These are phyloP conservation scores for Cytospora piceae DNA, from an alignment of 2,329 filamentous ascomycete species.

Conservation along the genomic window DNA sequence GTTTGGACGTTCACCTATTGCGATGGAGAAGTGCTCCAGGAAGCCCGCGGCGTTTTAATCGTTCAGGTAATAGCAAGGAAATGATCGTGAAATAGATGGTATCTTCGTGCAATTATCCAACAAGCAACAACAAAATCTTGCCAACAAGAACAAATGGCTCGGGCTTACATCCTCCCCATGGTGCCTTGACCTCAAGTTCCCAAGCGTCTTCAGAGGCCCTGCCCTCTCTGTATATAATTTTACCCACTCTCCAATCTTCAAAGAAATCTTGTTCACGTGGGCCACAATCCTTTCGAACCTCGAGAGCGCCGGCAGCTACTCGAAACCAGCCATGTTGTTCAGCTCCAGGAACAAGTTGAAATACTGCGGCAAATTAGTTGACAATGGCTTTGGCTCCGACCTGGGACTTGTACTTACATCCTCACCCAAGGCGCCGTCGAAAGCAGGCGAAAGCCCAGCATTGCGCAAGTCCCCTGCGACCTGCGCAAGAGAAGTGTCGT, in stretches of 20 bases:
- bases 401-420: conserved; percentile 5
- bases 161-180: too few species aligned
- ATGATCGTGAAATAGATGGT: too few species aligned
- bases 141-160: background rate
- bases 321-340: conserved; percentile 5
- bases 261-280: too few species aligned
- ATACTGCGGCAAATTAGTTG: conserved; percentile 9
- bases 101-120: too few species aligned
- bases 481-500: background rate
- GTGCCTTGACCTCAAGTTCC: background rate
- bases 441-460: background rate
- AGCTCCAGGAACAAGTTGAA: conserved; percentile 22
- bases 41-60: too few species aligned
- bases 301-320: background rate
- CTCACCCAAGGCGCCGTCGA: conserved; percentile 14
- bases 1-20: too few species aligned
- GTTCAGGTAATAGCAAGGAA: too few species aligned
- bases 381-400: too few species aligned
- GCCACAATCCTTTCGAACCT: background rate
- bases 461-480: background rate
- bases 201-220: background rate
- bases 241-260: background rate
- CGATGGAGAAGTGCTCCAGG: too few species aligned
- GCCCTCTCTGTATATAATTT: background rate
- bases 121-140: too few species aligned